phyloP scores from a whole-genome alignment of 345 rosid genomes.

The Toxicodendron radicans region DNA sequence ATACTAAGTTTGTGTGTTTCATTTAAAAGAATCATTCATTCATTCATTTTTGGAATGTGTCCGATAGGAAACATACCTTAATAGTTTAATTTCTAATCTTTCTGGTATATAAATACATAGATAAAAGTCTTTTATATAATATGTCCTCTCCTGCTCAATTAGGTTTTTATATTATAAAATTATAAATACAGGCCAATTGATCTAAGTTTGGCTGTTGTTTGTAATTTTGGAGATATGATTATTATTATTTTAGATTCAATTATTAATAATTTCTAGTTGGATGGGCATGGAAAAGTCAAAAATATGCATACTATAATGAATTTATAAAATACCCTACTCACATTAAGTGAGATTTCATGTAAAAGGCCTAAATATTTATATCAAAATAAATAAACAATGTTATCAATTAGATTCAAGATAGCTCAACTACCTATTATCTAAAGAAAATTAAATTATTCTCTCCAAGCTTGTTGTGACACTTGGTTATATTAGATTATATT shows the following conservation, averaged over 20 bases:
- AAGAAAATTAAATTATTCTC: no score
- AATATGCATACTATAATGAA: background rate
- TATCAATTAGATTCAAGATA: background rate
- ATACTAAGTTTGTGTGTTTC: background rate
- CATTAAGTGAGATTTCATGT: no score
- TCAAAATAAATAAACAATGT: no score
- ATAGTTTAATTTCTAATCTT: background rate
- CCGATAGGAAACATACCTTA: background rate
- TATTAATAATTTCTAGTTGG: no score
- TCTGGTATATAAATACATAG: background rate
- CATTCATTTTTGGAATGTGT: background rate
- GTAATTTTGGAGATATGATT: no score
- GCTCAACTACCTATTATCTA: background rate
- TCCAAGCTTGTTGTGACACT: no score
- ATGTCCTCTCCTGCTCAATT: background rate
- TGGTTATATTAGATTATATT: no score
- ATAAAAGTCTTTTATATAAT: background rate
- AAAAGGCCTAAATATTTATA: no score
- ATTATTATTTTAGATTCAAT: no score
- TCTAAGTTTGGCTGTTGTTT: no score
- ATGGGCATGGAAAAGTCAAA: background rate
- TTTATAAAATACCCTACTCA: no score
- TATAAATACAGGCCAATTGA: background rate
- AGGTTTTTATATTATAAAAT: background rate
- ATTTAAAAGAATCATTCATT: background rate